Evolutionary conservation across 495 filamentous ascomycete species (phyloP).

Genomic region (Xylaria cubensis): DNA sequence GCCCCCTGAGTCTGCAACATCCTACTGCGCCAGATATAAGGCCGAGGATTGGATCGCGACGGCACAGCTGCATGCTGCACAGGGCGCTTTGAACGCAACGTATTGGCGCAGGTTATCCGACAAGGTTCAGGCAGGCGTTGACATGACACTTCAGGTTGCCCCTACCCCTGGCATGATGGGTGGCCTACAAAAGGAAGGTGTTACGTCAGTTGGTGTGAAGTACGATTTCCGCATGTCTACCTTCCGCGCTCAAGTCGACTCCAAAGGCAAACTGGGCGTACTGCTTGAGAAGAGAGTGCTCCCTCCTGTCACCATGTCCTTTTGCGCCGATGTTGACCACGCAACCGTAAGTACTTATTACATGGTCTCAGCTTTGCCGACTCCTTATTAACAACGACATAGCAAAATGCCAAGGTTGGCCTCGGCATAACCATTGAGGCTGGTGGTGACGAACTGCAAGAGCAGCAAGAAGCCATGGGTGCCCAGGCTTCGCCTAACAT

Average conservation of each 20-base stretch:
- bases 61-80: slow-evolving; percentile 79
- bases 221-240: slow-evolving; percentile 96
- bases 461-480: slow-evolving; percentile 75
- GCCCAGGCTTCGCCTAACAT: slow-evolving; percentile 57
- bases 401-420: slow-evolving; percentile 96
- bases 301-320: slow-evolving; percentile 86
- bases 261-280: slow-evolving; percentile 88
- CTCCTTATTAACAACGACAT: slow-evolving; percentile 37
- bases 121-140: slow-evolving; percentile 93
- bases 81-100: slow-evolving; percentile 85
- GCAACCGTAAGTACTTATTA: slow-evolving; percentile 71
- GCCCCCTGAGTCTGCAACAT: slow-evolving; percentile 82
- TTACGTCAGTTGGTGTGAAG: slow-evolving; percentile 91
- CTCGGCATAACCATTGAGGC: slow-evolving; percentile 94
- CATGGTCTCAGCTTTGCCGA: background rate
- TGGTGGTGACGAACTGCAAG: slow-evolving; percentile 86
- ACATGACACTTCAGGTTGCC: slow-evolving; percentile 85
- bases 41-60: slow-evolving; percentile 88
- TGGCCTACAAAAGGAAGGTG: slow-evolving; percentile 77
- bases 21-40: slow-evolving; percentile 90
- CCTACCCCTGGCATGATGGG: slow-evolving; percentile 73
- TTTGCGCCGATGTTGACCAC: slow-evolving; percentile 97
- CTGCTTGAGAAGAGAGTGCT: slow-evolving; percentile 95
- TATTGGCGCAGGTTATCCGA: slow-evolving; percentile 97
- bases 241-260: slow-evolving; percentile 95